Evolutionary conservation across 2,329 filamentous ascomycete genomes (phyloP), one percentile per base, ranked within the genome.

Genomic region (Fusarium protoensiforme): DNA sequence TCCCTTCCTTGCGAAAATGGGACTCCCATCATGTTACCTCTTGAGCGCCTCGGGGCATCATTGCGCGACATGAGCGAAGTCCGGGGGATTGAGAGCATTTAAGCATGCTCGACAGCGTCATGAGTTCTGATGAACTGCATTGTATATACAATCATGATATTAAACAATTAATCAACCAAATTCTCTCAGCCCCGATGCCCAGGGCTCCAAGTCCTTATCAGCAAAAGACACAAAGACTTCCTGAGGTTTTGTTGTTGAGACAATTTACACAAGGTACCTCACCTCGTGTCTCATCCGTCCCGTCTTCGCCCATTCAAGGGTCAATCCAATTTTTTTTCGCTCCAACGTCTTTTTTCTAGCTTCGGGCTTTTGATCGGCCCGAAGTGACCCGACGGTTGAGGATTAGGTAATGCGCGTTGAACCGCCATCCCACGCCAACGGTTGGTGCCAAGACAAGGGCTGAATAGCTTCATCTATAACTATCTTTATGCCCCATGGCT

Each of bases 11-110:
- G 5, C 24, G 24, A 24, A 24, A 24, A 24, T 24, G 24, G 71
- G 67, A 68, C 46, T 35, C 10, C 64, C 72, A 74, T 74, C 65
- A 74, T 74, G 72, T 66, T 72, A 72, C 59, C 71, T 74, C 65
- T 51, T 39, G 51, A 64, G 38, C 51, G 58, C 36, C 72, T 74
- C 72, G 72, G 72, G 72, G 46, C 57, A 74, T 75, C 72, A 74
- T 74, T 74, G 57, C 51, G 72, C 72, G 72, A 74, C 58, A 75
- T 63, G 48, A 74, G 72, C 72, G 72, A 74, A 74, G 58, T 67
- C 69, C 65, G 62, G 60, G 31, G 29, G 54, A 70, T 61, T 48
- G 61, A 69, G 29, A 60, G 41, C 18, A 58, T 53, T 11, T 18
- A 60, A 27, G 43, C 36, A 61, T 64, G 53, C 56, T 67, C 43